phyloP scores from a whole-genome alignment of 1,284 basidiomycete species.

The Irpex sp. region DNA sequence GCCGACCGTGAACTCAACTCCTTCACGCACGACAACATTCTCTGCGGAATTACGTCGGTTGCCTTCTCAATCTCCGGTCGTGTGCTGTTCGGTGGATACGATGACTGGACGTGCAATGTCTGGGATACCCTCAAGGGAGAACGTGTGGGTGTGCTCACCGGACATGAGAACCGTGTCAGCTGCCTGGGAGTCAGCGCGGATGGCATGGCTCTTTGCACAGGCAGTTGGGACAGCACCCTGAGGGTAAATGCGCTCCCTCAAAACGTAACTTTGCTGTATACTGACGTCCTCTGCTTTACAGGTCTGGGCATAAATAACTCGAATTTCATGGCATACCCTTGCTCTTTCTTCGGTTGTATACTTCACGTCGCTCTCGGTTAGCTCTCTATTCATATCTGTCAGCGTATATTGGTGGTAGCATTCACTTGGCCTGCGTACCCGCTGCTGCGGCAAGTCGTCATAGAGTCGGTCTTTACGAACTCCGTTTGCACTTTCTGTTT shows the following conservation, averaged over 20 bases:
- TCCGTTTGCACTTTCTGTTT: slow-evolving; percentile 33
- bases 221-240: slow-evolving; percentile 96
- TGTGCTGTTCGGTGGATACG: slow-evolving; percentile 97
- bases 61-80: slow-evolving; percentile 97
- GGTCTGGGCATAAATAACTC: slow-evolving; percentile 40
- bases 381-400: slow-evolving; percentile 29
- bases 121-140: slow-evolving; percentile 99
- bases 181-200: slow-evolving; percentile 95
- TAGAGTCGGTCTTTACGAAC: slow-evolving; percentile 60
- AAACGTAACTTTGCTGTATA: neutral
- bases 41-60: slow-evolving; percentile 98
- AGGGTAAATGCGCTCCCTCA: slow-evolving; percentile 57
- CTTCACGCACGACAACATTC: slow-evolving; percentile 97
- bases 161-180: slow-evolving; percentile 96
- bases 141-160: slow-evolving; percentile 93
- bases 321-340: slow-evolving; percentile 14
- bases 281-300: slow-evolving; percentile 14
- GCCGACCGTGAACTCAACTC: slow-evolving; percentile 96
- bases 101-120: slow-evolving; percentile 99
- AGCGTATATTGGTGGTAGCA: slow-evolving; percentile 2
- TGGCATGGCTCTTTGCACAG: slow-evolving; percentile 97
- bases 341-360: slow-evolving; percentile 10
- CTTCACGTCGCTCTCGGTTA: slow-evolving; percentile 5
- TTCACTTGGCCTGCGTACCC: slow-evolving; percentile 17
- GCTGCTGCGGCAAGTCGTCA: slow-evolving; percentile 27